Evolutionary conservation across 2,329 filamentous ascomycete species (phyloP).

Genomic region (Thelonectria discophora): DNA sequence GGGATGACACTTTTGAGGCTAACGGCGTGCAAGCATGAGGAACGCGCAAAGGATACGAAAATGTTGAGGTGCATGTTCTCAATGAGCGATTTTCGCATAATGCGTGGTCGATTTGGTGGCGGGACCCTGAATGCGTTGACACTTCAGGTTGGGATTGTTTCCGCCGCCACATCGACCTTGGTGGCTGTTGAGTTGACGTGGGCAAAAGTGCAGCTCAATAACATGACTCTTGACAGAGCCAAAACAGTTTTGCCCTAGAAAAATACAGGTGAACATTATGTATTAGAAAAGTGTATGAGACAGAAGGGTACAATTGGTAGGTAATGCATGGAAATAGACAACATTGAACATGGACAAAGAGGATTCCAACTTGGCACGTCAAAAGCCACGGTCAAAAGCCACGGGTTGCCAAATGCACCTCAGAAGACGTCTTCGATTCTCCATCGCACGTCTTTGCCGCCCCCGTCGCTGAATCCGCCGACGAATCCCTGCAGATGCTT

Average conservation of each 20-base stretch:
- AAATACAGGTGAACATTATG: not conserved
- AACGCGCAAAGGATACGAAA: no score
- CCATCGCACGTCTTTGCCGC: not conserved
- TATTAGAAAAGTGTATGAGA: not conserved
- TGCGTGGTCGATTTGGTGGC: no score
- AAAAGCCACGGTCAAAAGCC: not conserved
- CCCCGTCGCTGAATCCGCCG: not conserved
- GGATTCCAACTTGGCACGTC: not conserved
- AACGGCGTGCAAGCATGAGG: no score
- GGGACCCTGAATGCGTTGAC: no score
- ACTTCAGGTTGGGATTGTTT: no score
- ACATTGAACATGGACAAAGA: not conserved
- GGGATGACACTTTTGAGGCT: no score
- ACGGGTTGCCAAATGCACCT: not conserved
- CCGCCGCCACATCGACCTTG: no score
- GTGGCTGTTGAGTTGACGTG: no score
- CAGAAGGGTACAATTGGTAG: not conserved
- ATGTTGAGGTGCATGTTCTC: no score
- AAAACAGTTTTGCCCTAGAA: not conserved
- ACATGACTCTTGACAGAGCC: not conserved
- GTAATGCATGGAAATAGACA: not conserved
- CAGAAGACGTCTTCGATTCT: slow-evolving; percentile 1
- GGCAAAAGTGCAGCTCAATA: not conserved
- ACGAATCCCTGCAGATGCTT: not conserved
- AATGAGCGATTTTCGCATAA: no score